A percentile compares a stretch with the other conserved stretches of the same genome.
Conservation (phyloP, 768 basidiomycete genomes). For the Lepiota venenata region DNA sequence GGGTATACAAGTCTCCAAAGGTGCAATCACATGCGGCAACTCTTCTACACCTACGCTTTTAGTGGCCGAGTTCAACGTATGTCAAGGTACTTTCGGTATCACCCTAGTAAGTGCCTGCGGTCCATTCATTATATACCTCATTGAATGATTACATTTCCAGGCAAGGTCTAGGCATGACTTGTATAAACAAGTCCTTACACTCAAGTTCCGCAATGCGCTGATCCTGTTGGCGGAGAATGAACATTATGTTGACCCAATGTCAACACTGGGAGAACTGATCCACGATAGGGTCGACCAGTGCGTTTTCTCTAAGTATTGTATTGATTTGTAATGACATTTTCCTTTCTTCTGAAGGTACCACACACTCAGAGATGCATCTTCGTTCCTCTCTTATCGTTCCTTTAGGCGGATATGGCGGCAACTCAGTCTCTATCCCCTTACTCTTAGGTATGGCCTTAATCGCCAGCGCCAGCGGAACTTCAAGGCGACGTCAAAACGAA, state of each 20-base stretch:
- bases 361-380: slow-evolving; percentile 24
- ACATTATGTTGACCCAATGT: slow-evolving; percentile 67
- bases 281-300: slow-evolving; percentile 54
- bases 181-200: slow-evolving; percentile 74
- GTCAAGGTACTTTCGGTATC: slow-evolving; percentile 77
- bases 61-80: slow-evolving; percentile 76
- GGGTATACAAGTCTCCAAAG: slow-evolving; percentile 73
- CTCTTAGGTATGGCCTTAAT: slow-evolving; percentile 30
- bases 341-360: slow-evolving; percentile 25
- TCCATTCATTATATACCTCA: background rate
- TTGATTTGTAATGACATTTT: background rate
- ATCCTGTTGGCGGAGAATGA: slow-evolving; percentile 74
- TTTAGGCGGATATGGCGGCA: slow-evolving; percentile 26
- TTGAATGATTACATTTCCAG: slow-evolving; percentile 33
- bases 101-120: slow-evolving; percentile 53
- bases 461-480: slow-evolving; percentile 27
- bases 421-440: slow-evolving; percentile 20
- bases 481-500: slow-evolving; percentile 15
- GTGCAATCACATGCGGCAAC: slow-evolving; percentile 84
- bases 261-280: slow-evolving; percentile 58
- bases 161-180: slow-evolving; percentile 78
- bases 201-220: slow-evolving; percentile 65
- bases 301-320: slow-evolving; percentile 11
- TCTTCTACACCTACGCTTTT: slow-evolving; percentile 79
- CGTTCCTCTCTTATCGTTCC: slow-evolving; percentile 33